Conservation (phyloP, 2,329 filamentous ascomycete genomes). For the Pseudogymnoascus sp. region DNA sequence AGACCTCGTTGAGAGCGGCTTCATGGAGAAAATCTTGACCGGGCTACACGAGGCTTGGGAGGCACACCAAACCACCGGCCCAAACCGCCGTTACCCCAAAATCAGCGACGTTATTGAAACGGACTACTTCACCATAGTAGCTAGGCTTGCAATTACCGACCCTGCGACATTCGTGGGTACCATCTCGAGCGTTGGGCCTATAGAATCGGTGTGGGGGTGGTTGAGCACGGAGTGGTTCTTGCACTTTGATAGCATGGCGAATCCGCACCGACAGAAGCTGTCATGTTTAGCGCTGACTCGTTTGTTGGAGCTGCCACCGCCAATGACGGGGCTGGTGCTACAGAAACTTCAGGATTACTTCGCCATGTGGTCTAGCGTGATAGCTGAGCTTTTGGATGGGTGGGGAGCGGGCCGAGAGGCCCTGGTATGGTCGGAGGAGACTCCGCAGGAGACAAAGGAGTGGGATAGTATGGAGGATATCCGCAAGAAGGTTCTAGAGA, state of each 20-base stretch:
- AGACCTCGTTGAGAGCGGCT: constrained; percentile 55
- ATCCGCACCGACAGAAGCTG: constrained; percentile 59
- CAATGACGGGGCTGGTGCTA: constrained; percentile 45
- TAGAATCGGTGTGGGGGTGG: constrained; percentile 51
- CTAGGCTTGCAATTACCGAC: constrained; percentile 66
- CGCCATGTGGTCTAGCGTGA: constrained; percentile 63
- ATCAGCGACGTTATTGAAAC: constrained; percentile 70
- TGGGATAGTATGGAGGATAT: constrained; percentile 36
- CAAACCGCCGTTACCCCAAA: constrained; percentile 58
- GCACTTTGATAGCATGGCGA: constrained; percentile 59
- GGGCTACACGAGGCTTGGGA: constrained; percentile 61
- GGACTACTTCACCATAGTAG: constrained; percentile 77
- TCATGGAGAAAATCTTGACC: constrained; percentile 55
- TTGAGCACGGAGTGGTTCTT: constrained; percentile 57
- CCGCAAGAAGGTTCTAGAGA: constrained; percentile 43
- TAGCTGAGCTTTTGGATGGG: constrained; percentile 57
- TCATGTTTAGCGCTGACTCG: constrained; percentile 65
- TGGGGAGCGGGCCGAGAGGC: constrained; percentile 42
- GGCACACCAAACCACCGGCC: constrained; percentile 73
- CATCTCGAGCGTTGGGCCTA: constrained; percentile 33
- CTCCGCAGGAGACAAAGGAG: constrained; percentile 31
- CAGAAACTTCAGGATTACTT: constrained; percentile 63
- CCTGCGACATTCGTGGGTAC: constrained; percentile 58
- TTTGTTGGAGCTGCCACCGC: constrained; percentile 55
- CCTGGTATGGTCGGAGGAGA: constrained; percentile 44